phyloP scores from a whole-genome alignment of 2,329 filamentous ascomycete genomes.

The Onygenales sp. region DNA sequence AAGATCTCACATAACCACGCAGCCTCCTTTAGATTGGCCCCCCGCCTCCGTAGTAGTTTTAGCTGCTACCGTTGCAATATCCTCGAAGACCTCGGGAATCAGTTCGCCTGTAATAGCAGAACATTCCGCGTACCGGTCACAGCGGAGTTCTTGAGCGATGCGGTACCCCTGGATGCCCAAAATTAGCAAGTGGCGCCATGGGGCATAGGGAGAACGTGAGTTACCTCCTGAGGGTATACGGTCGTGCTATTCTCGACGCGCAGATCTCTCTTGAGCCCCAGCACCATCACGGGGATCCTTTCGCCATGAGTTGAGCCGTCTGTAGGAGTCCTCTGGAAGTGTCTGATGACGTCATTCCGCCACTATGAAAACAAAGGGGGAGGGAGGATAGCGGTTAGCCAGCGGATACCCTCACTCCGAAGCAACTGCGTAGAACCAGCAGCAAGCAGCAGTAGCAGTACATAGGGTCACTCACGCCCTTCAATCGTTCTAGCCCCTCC shows the following conservation, averaged over 20 bases:
- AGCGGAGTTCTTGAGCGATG: conserved; percentile 51
- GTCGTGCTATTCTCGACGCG: conserved; percentile 36
- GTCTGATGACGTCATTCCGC: conserved; percentile 33
- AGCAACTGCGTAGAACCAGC: too few relatives aligned
- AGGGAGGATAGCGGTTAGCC: too few relatives aligned
- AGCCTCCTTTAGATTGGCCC: conserved; percentile 37
- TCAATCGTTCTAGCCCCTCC: conserved; percentile 39
- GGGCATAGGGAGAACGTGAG: not conserved
- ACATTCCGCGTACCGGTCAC: conserved; percentile 55
- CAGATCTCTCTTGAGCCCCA: conserved; percentile 51
- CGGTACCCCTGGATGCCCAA: conserved; percentile 38
- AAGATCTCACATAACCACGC: conserved; percentile 29
- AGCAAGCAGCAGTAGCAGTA: not conserved
- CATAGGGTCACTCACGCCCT: conserved; percentile 19
- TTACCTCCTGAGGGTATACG: conserved; percentile 34
- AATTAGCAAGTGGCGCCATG: conserved; percentile 19
- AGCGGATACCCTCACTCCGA: too few relatives aligned
- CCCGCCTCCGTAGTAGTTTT: conserved; percentile 30
- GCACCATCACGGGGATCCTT: conserved; percentile 46
- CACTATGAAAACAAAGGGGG: conserved; percentile 20
- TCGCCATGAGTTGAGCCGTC: conserved; percentile 19
- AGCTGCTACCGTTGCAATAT: conserved; percentile 48
- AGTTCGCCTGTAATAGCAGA: conserved; percentile 52
- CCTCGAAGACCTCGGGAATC: conserved; percentile 50
- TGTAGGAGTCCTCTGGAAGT: conserved; percentile 40